These are phyloP conservation scores for Boletus vermiculosoides DNA, from an alignment of 768 basidiomycete species.

Conservation along the genomic window DNA sequence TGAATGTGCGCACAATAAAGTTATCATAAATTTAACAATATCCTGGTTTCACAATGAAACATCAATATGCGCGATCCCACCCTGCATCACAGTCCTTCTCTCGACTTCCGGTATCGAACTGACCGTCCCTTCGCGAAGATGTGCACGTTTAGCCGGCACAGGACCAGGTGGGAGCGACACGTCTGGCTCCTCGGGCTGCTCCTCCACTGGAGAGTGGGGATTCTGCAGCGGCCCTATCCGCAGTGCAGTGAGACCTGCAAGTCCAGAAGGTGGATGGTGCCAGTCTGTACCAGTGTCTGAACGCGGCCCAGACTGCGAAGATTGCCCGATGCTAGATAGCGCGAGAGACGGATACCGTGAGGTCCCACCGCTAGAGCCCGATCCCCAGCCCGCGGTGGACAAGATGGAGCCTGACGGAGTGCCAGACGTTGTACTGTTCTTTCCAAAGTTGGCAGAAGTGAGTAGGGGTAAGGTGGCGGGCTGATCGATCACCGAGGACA, in stretches of 20 bases:
- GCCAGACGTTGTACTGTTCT: constrained; percentile 9
- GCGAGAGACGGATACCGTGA: constrained; percentile 33
- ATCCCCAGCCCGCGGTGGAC: constrained; percentile 14
- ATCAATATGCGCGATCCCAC: constrained; percentile 29
- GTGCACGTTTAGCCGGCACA: constrained; percentile 17
- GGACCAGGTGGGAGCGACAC: not conserved
- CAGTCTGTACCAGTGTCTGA: constrained; percentile 23
- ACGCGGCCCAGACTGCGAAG: constrained; percentile 8
- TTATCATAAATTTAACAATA: constrained; percentile 17
- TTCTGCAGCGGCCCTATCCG: constrained; percentile 15
- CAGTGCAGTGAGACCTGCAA: constrained; percentile 17
- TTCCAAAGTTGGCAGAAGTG: constrained; percentile 30
- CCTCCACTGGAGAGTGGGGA: constrained; percentile 24
- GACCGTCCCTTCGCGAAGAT: constrained; percentile 17
- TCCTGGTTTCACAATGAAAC: constrained; percentile 18
- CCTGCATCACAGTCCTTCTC: constrained; percentile 16
- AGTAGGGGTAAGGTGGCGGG: constrained; percentile 18
- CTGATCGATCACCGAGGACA: constrained; percentile 6
- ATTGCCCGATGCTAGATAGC: constrained; percentile 13
- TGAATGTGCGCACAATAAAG: constrained; percentile 2
- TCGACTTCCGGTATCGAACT: constrained; percentile 25
- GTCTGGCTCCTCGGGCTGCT: not conserved
- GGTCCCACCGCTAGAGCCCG: constrained; percentile 13
- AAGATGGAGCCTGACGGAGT: constrained; percentile 16
- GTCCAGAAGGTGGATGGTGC: constrained; percentile 26